These are phyloP conservation scores for Curvularia hawaiiensis DNA, from an alignment of 2,329 filamentous ascomycete species.

Conservation along the genomic window DNA sequence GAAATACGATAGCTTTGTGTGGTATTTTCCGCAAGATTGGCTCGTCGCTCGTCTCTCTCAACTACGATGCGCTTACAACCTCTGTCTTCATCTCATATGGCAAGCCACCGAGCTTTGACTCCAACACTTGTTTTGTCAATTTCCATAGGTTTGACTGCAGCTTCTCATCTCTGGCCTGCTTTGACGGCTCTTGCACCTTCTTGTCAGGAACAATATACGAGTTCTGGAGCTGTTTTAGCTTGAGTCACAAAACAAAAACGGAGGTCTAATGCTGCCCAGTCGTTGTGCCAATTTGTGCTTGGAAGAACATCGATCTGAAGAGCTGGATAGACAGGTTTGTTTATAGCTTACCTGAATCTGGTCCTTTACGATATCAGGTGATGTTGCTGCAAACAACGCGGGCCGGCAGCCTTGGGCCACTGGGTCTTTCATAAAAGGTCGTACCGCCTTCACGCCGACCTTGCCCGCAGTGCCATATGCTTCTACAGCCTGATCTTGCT, in stretches of 20 bases:
- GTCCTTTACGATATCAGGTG: slow-evolving; percentile 50
- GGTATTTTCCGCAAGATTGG: background rate
- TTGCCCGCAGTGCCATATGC: slow-evolving; percentile 56
- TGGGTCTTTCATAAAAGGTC: slow-evolving; percentile 58
- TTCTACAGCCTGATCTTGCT: slow-evolving; percentile 56
- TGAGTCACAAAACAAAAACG: background rate
- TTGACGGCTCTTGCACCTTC: slow-evolving; percentile 52
- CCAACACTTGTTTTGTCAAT: slow-evolving; percentile 53
- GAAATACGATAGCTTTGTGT: background rate
- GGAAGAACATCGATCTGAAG: background rate
- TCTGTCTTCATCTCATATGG: slow-evolving; percentile 35
- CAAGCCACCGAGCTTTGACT: slow-evolving; percentile 47
- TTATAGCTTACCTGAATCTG: slow-evolving; percentile 38
- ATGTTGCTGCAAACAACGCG: slow-evolving; percentile 56
- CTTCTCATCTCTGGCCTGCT: slow-evolving; percentile 50
- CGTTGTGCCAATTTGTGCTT: no score
- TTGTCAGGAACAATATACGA: slow-evolving; percentile 57
- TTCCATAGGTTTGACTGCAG: slow-evolving; percentile 54
- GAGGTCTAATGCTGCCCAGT: no score
- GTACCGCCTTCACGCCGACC: slow-evolving; percentile 50
- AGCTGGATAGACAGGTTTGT: background rate
- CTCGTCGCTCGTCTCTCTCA: background rate
- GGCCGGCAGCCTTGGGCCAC: slow-evolving; percentile 55
- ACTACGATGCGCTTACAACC: slow-evolving; percentile 9
- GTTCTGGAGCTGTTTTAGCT: slow-evolving; percentile 36